These are phyloP conservation scores for Boletus sp. DNA, from an alignment of 768 basidiomycete genomes.

Conservation along the genomic window DNA sequence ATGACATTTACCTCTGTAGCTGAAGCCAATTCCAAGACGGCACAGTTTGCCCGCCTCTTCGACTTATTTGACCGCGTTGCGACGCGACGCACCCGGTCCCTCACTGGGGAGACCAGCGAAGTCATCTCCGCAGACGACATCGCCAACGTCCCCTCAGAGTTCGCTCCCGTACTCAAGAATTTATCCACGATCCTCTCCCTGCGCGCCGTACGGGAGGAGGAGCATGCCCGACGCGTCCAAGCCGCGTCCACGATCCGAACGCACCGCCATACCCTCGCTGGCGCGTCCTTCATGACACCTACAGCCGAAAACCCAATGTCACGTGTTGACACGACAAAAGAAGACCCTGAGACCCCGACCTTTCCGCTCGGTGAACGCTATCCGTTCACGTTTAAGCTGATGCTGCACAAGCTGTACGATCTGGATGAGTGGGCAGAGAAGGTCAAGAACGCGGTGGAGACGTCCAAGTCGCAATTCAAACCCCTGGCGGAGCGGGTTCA, in stretches of 20 bases:
- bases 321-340: constrained; percentile 9
- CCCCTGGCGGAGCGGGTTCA: constrained; percentile 43
- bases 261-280: constrained; percentile 23
- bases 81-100: constrained; percentile 37
- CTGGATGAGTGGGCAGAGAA: constrained; percentile 56
- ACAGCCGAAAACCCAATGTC: not conserved
- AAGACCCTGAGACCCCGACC: constrained; percentile 30
- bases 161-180: constrained; percentile 36
- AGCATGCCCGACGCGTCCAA: not conserved
- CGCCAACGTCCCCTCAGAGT: constrained; percentile 26
- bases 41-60: constrained; percentile 54
- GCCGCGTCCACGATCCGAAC: constrained; percentile 1
- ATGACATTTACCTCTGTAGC: constrained; percentile 21
- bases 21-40: constrained; percentile 37
- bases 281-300: constrained; percentile 12
- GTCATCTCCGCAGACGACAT: constrained; percentile 31
- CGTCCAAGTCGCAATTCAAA: constrained; percentile 54
- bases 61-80: constrained; percentile 52
- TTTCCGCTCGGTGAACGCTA: constrained; percentile 44
- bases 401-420: constrained; percentile 64
- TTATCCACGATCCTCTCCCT: constrained; percentile 34
- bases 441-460: constrained; percentile 50
- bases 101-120: constrained; percentile 11
- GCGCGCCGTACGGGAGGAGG: constrained; percentile 31
- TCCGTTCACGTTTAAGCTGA: constrained; percentile 63